phyloP scores from a whole-genome alignment of 2,329 filamentous ascomycete genomes.

The Madurella mycetomatis region DNA sequence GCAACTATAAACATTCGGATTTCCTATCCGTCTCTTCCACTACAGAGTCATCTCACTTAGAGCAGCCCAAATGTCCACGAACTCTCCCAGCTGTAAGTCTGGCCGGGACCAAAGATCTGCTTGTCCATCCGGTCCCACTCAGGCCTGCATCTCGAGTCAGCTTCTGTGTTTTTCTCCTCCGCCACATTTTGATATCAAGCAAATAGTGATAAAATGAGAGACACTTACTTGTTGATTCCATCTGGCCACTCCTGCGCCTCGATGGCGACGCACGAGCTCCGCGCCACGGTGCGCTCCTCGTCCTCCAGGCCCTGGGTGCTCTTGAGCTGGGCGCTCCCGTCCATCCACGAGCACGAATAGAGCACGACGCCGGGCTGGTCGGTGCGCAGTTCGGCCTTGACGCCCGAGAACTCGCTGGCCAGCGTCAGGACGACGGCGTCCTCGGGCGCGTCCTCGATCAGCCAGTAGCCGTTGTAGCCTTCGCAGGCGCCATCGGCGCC shows the following conservation, averaged over 20 bases:
- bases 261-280: conserved; percentile 69
- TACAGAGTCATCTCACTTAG: neutral
- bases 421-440: conserved; percentile 48
- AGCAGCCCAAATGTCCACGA: conserved; percentile 41
- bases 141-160: conserved; percentile 32
- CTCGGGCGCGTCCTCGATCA: conserved; percentile 40
- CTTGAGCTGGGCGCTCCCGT: conserved; percentile 50
- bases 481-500: conserved; percentile 58
- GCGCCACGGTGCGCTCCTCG: conserved; percentile 40
- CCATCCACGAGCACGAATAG: conserved; percentile 61
- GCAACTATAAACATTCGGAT: too few relatives aligned
- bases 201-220: too few relatives aligned
- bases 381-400: conserved; percentile 64
- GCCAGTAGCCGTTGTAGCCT: conserved; percentile 64
- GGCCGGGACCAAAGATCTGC: conserved; percentile 39
- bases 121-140: conserved; percentile 40
- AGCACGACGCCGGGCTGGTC: conserved; percentile 69
- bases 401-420: conserved; percentile 60
- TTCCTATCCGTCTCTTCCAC: neutral
- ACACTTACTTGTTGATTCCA: conserved; percentile 62
- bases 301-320: conserved; percentile 51
- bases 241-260: conserved; percentile 76
- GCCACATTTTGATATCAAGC: neutral
- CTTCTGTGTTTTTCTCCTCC: neutral
- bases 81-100: conserved; percentile 41